Evolutionary conservation across 768 basidiomycete species (phyloP).

Genomic region (Mycena olivaceomarginata): DNA sequence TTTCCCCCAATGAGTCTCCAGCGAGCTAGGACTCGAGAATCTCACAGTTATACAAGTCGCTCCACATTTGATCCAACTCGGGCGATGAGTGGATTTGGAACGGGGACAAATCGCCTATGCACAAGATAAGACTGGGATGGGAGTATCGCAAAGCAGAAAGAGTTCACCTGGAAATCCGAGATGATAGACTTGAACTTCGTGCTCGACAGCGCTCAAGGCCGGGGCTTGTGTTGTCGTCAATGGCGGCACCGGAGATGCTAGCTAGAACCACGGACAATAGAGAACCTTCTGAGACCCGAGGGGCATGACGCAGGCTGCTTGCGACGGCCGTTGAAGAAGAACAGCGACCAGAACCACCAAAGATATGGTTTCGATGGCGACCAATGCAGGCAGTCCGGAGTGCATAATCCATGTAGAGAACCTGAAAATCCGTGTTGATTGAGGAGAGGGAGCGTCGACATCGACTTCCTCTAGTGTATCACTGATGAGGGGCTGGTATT

Average conservation of each 20-base stretch:
- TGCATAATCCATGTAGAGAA: slow-evolving; percentile 9
- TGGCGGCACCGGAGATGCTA: neutral
- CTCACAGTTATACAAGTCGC: slow-evolving; percentile 34
- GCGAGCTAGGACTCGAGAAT: neutral
- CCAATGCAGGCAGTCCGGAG: neutral
- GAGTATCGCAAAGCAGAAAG: neutral
- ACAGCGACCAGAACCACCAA: slow-evolving; percentile 4
- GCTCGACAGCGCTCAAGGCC: slow-evolving; percentile 31
- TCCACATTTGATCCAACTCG: slow-evolving; percentile 29
- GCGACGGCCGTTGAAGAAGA: neutral
- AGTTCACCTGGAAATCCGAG: slow-evolving; percentile 23
- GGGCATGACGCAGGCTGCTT: slow-evolving; percentile 8
- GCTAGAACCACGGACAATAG: slow-evolving; percentile 14
- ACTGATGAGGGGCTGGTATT: slow-evolving; percentile 18
- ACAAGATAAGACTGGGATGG: neutral
- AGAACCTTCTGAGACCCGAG: slow-evolving; percentile 9
- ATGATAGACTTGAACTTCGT: slow-evolving; percentile 33
- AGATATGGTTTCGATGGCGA: slow-evolving; percentile 29
- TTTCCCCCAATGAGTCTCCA: neutral
- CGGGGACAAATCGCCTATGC: slow-evolving; percentile 32
- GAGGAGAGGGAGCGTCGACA: neutral
- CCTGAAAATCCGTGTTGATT: neutral
- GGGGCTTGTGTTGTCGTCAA: slow-evolving; percentile 23
- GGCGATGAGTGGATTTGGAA: slow-evolving; percentile 31
- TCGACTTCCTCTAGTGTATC: slow-evolving; percentile 5